Evolutionary conservation across 2,329 filamentous ascomycete species (phyloP).

Genomic region (Domatiomyces catenatus): DNA sequence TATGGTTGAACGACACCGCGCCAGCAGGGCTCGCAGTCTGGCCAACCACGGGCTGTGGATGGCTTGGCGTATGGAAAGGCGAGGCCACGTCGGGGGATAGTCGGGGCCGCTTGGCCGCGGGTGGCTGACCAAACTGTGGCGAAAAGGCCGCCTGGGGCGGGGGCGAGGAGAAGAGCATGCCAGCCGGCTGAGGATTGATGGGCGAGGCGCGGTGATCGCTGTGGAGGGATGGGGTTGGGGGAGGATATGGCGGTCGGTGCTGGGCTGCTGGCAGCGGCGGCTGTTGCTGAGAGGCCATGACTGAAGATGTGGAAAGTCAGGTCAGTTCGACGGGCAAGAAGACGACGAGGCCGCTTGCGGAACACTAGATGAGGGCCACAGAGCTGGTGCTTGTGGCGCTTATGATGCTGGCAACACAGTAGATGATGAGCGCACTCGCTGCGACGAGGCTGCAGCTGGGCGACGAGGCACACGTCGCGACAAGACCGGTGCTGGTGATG

Average conservation of each 20-base stretch:
- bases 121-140: slow-evolving; percentile 29
- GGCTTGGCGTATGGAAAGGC: slow-evolving; percentile 31
- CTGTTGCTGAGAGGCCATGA: background rate
- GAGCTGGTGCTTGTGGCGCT: too few relatives aligned
- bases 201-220: slow-evolving; percentile 13
- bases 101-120: slow-evolving; percentile 58
- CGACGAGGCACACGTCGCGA: background rate
- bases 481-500: slow-evolving; percentile 31
- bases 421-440: too few relatives aligned
- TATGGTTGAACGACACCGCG: slow-evolving; percentile 36
- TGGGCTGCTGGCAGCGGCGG: slow-evolving; percentile 2
- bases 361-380: background rate
- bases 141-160: slow-evolving; percentile 45
- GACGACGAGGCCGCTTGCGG: background rate
- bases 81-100: slow-evolving; percentile 55
- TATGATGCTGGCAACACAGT: too few relatives aligned
- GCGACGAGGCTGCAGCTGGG: too few relatives aligned
- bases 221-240: slow-evolving; percentile 9
- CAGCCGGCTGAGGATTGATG: slow-evolving; percentile 14
- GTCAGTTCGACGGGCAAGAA: background rate
- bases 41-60: slow-evolving; percentile 24
- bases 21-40: slow-evolving; percentile 11
- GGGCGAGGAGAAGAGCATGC: slow-evolving; percentile 39
- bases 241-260: slow-evolving; percentile 12
- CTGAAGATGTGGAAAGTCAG: background rate